Conservation (phyloP, 306 rosid species). For the Mucuna pruriens region DNA sequence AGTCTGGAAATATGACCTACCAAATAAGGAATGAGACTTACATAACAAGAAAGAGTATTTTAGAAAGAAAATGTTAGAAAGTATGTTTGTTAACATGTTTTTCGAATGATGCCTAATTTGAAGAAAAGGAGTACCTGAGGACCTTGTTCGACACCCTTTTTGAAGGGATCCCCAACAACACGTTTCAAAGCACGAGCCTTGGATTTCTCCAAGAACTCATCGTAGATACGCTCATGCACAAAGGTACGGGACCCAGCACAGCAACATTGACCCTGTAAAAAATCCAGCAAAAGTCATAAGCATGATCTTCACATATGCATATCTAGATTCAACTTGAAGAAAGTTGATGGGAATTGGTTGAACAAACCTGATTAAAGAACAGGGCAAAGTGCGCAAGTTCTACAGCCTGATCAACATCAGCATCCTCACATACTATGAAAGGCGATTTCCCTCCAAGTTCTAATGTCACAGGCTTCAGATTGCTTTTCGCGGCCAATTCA, state of each 20-base stretch:
- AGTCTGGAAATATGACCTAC: neutral
- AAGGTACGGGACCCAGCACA: constrained; percentile 79
- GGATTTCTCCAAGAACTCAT: constrained; percentile 65
- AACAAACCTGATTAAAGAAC: constrained; percentile 70
- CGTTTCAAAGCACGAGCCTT: constrained; percentile 68
- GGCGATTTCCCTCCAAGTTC: constrained; percentile 86
- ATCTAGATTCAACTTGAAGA: neutral
- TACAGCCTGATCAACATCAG: constrained; percentile 64
- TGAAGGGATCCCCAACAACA: constrained; percentile 74
- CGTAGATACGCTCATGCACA: constrained; percentile 67
- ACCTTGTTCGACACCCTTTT: constrained; percentile 71
- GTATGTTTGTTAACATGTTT: no score
- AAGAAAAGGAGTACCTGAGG: constrained; percentile 59
- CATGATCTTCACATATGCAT: neutral
- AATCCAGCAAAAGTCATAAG: neutral
- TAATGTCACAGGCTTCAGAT: constrained; percentile 68
- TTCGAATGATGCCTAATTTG: neutral
- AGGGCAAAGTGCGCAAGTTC: constrained; percentile 74
- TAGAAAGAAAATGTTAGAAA: no score
- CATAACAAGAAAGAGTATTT: no score
- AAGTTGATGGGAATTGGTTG: neutral
- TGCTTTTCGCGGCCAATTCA: constrained; percentile 67
- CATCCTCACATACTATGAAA: constrained; percentile 68
- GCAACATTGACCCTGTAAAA: constrained; percentile 60
- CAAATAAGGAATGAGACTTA: neutral